phyloP scores from a whole-genome alignment of 2,329 filamentous ascomycete species.

The Exophiala viscosa region DNA sequence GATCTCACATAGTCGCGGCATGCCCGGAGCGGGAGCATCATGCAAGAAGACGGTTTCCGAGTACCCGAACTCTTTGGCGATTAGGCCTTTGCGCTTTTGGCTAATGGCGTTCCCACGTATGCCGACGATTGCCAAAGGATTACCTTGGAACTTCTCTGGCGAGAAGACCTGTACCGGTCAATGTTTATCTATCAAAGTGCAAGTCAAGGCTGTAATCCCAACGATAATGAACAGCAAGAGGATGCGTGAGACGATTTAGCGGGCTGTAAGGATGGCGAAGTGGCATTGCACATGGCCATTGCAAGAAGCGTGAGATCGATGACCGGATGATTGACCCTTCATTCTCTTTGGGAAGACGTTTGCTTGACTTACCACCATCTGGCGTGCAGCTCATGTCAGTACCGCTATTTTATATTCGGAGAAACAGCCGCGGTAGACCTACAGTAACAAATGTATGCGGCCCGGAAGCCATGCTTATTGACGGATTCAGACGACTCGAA shows the following conservation, averaged over 20 bases:
- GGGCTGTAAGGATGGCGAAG: no score
- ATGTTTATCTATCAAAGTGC: not conserved
- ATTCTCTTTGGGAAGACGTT: not conserved
- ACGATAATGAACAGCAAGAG: not conserved
- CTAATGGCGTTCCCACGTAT: slow-evolving; percentile 47
- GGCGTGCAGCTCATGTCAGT: not conserved
- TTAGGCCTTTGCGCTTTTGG: slow-evolving; percentile 54
- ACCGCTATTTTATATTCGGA: not conserved
- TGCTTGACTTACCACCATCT: not conserved
- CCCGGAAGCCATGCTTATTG: slow-evolving; percentile 24
- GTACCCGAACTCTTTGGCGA: slow-evolving; percentile 62
- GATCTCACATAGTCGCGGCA: slow-evolving; percentile 53
- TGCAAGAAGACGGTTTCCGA: slow-evolving; percentile 63
- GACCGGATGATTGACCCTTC: no score
- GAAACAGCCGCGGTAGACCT: slow-evolving; percentile 5
- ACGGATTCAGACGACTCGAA: not conserved
- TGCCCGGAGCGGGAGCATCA: slow-evolving; percentile 36
- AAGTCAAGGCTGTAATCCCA: not conserved
- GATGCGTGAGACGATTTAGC: not conserved
- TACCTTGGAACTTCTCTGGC: slow-evolving; percentile 49
- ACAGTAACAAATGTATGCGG: slow-evolving; percentile 28
- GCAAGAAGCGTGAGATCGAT: no score
- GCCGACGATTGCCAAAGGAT: slow-evolving; percentile 59
- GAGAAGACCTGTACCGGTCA: slow-evolving; percentile 44
- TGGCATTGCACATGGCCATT: no score